Conservation (phyloP, 768 basidiomycete genomes). For the Calocybe indica region DNA sequence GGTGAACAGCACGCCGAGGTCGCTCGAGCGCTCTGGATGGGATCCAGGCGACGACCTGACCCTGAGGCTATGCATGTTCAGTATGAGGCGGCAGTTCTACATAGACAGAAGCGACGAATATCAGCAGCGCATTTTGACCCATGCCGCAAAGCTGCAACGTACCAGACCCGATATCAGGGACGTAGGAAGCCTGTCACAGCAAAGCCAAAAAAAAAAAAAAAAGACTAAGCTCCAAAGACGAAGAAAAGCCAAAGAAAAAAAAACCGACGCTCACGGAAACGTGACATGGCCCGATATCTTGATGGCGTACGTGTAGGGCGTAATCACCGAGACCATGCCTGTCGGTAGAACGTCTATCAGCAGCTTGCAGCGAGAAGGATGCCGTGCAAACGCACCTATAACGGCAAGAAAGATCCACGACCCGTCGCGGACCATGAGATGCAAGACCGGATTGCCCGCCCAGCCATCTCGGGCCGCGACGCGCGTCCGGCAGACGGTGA, state of each 20-base stretch:
- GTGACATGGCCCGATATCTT: neutral
- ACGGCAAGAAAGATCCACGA: slow-evolving; percentile 6
- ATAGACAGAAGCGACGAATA: neutral
- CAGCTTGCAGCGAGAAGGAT: neutral
- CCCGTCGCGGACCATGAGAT: slow-evolving; percentile 6
- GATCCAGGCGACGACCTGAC: too few species aligned
- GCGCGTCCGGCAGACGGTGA: slow-evolving; percentile 5
- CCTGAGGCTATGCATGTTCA: slow-evolving; percentile 6
- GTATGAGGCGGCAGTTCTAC: slow-evolving; percentile 8
- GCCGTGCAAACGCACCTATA: slow-evolving; percentile 1
- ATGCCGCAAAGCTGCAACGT: neutral
- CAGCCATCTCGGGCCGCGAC: slow-evolving; percentile 2
- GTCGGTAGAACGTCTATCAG: neutral
- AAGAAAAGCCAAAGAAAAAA: too few species aligned
- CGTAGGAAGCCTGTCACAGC: slow-evolving; percentile 4
- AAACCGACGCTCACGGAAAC: neutral
- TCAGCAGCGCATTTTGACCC: neutral
- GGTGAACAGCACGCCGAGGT: neutral
- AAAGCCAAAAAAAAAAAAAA: neutral
- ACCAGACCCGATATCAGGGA: slow-evolving; percentile 6
- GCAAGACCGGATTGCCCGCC: slow-evolving; percentile 2
- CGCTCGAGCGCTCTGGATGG: neutral
- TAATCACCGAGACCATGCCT: neutral
- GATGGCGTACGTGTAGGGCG: neutral
- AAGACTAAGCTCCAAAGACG: neutral